Evolutionary conservation across 768 basidiomycete genomes (phyloP).

Genomic region (Crepidotus variabilis): DNA sequence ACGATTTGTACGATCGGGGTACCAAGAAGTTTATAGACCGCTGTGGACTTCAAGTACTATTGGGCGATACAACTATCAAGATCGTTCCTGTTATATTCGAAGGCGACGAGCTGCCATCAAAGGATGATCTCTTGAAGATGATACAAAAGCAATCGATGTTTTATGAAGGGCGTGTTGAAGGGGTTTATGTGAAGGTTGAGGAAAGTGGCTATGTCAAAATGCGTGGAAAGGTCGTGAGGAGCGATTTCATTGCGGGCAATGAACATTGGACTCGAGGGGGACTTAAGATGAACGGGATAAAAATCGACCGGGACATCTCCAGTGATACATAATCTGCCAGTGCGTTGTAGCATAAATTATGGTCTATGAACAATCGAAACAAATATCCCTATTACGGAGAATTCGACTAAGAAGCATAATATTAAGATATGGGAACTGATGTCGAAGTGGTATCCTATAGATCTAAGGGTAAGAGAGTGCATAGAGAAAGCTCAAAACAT

Average conservation of each 20-base stretch:
- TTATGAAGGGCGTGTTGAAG: slow-evolving; percentile 42
- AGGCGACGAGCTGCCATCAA: slow-evolving; percentile 33
- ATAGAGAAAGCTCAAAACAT: not conserved
- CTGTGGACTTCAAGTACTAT: slow-evolving; percentile 25
- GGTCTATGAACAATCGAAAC: not conserved
- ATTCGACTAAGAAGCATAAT: no score
- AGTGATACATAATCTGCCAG: no score
- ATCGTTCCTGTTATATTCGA: slow-evolving; percentile 42
- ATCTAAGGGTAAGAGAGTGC: no score
- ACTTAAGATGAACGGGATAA: slow-evolving; percentile 11
- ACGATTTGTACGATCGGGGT: slow-evolving; percentile 55
- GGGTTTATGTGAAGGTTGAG: slow-evolving; percentile 57
- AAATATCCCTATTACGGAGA: no score
- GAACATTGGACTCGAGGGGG: slow-evolving; percentile 54
- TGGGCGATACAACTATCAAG: slow-evolving; percentile 35
- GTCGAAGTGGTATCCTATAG: no score
- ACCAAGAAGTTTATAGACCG: slow-evolving; percentile 37
- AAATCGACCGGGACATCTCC: not conserved
- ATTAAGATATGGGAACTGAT: no score
- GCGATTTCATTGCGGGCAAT: slow-evolving; percentile 60
- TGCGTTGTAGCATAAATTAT: not conserved
- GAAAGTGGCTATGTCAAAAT: slow-evolving; percentile 31
- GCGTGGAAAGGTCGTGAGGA: slow-evolving; percentile 54
- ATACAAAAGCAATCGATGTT: slow-evolving; percentile 41
- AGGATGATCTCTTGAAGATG: slow-evolving; percentile 38